Conservation (phyloP, 2,329 filamentous ascomycete genomes). For the Bertia moriformis region DNA sequence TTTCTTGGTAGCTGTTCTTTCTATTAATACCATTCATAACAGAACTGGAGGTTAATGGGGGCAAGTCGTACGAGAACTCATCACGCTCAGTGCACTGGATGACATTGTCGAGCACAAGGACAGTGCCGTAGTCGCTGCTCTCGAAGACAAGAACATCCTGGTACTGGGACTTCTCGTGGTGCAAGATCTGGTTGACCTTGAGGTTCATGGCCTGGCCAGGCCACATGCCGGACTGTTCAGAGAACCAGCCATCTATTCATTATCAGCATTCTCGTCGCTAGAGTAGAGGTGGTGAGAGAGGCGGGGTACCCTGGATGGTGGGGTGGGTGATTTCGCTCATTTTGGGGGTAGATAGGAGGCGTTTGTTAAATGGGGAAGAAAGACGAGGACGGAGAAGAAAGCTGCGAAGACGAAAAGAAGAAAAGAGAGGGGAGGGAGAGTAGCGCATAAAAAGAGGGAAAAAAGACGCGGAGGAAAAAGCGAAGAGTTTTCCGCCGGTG, state of each 20-base stretch:
- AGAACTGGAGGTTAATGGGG: no score
- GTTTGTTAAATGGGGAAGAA: background rate
- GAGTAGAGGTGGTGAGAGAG: background rate
- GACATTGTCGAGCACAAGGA: slow-evolving; percentile 94
- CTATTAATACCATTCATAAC: no score
- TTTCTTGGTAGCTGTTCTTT: slow-evolving; percentile 89
- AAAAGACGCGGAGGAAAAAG: background rate
- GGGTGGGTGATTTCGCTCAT: slow-evolving; percentile 1
- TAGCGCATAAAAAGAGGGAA: background rate
- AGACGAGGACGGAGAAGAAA: background rate
- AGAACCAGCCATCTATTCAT: slow-evolving; percentile 91
- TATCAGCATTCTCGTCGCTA: background rate
- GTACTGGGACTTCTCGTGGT: slow-evolving; percentile 99
- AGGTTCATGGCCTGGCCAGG: slow-evolving; percentile 93
- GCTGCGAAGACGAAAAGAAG: background rate
- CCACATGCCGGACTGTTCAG: slow-evolving; percentile 98
- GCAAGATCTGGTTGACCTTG: slow-evolving; percentile 91
- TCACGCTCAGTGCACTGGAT: slow-evolving; percentile 98
- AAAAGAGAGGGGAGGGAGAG: background rate
- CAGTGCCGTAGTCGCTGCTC: slow-evolving; percentile 89
- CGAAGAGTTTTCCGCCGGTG: no score
- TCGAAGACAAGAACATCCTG: slow-evolving; percentile 98
- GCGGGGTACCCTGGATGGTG: background rate
- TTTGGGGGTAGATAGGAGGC: background rate
- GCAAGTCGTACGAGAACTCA: slow-evolving; percentile 65